Conservation (phyloP, 805 yeast genomes). For the Metschnikowia continentalis region DNA sequence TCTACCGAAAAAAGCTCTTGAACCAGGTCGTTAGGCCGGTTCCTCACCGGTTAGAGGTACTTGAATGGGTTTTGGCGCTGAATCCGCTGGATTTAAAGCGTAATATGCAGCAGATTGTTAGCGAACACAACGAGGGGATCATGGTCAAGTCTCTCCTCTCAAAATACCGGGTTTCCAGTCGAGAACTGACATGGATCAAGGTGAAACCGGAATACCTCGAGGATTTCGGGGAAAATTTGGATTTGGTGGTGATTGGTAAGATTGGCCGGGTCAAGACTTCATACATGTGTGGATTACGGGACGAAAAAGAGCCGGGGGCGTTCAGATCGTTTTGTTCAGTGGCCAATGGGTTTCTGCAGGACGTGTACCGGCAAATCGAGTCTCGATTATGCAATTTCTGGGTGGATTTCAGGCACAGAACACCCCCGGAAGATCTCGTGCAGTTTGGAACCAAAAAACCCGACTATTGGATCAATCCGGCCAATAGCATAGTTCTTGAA, state of each 20-base stretch:
- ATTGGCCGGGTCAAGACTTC: conserved; percentile 68
- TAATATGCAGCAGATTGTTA: conserved; percentile 56
- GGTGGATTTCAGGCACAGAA: conserved; percentile 36
- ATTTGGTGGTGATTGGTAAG: conserved; percentile 72
- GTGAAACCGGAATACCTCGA: conserved; percentile 87
- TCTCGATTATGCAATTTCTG: conserved; percentile 57
- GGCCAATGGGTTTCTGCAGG: conserved; percentile 75
- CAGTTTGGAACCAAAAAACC: conserved; percentile 63
- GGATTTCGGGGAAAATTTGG: conserved; percentile 83
- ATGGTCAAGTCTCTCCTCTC: conserved; percentile 64
- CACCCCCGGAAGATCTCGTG: conserved; percentile 31
- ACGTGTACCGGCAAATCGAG: conserved; percentile 58
- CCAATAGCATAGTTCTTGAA: conserved; percentile 72
- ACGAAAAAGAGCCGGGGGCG: conserved; percentile 33
- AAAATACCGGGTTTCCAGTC: conserved; percentile 55
- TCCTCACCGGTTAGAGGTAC: conserved; percentile 47
- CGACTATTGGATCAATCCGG: conserved; percentile 74
- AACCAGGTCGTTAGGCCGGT: conserved; percentile 41
- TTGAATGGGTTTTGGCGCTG: conserved; percentile 37
- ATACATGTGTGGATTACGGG: conserved; percentile 68
- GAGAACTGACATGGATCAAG: conserved; percentile 74
- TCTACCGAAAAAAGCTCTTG: conserved; percentile 53
- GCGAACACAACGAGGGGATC: conserved; percentile 72
- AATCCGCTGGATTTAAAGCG: conserved; percentile 50
- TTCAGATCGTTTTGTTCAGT: conserved; percentile 72